Conservation (phyloP, 164 flowering plant genomes). For the Chloranthus sessilifolius region DNA sequence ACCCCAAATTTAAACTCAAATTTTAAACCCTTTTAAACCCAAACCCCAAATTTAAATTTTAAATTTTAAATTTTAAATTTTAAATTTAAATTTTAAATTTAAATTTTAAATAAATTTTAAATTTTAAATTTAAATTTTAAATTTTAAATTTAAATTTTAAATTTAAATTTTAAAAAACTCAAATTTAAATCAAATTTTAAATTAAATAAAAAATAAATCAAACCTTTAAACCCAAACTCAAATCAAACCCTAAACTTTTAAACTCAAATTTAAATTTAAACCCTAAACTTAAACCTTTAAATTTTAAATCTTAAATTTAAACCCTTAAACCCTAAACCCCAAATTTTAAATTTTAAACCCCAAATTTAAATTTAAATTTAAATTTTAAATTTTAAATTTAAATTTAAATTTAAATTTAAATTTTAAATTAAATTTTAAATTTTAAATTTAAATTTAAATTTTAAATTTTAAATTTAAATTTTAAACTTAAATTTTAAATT, state of each 20-base stretch:
- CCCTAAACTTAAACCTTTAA: no score
- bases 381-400: no score
- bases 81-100: background rate
- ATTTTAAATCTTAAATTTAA: no score
- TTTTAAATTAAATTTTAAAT: slow-evolving; percentile 1
- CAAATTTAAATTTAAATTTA: no score
- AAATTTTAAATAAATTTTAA: slow-evolving; percentile 1
- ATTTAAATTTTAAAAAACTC: background rate
- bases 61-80: background rate
- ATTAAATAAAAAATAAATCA: no score
- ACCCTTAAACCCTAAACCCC: no score
- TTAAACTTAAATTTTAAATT: background rate
- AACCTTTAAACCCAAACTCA: slow-evolving; percentile 3
- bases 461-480: slow-evolving; percentile 2
- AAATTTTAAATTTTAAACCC: no score
- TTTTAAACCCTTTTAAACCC: slow-evolving; percentile 4
- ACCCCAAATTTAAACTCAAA: slow-evolving; percentile 2
- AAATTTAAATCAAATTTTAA: background rate
- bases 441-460: no score
- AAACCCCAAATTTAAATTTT: slow-evolving; percentile 1
- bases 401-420: background rate
- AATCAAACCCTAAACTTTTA: no score
- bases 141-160: background rate
- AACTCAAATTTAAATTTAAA: no score
- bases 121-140: background rate